These are phyloP conservation scores for Mycena albidolilacea DNA, from an alignment of 768 basidiomycete species.

Conservation along the genomic window DNA sequence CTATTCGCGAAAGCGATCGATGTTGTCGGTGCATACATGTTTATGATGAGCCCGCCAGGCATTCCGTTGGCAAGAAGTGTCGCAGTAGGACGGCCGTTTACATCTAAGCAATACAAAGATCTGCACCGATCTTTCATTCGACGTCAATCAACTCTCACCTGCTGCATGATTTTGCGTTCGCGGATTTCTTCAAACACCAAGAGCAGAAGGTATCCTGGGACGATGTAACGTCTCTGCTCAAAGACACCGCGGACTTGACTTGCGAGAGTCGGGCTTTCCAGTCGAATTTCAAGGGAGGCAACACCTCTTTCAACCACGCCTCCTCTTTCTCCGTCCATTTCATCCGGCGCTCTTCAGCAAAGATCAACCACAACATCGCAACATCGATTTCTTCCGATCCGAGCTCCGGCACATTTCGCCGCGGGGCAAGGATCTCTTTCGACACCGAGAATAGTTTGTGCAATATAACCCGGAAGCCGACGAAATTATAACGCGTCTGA, in stretches of 20 bases:
- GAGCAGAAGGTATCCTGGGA: constrained; percentile 18
- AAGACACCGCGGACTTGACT: constrained; percentile 14
- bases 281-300: constrained; percentile 2
- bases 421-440: background rate
- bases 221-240: background rate
- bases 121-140: background rate
- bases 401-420: background rate
- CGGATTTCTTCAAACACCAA: constrained; percentile 20
- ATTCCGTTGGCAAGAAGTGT: constrained; percentile 11
- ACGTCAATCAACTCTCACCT: background rate
- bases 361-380: background rate
- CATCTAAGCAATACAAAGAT: constrained; percentile 1
- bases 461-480: constrained; percentile 15
- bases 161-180: constrained; percentile 20
- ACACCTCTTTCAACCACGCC: constrained; percentile 17
- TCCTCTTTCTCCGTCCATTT: constrained; percentile 19
- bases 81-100: constrained; percentile 23
- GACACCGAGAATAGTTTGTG: constrained; percentile 12
- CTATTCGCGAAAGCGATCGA: constrained; percentile 20
- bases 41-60: constrained; percentile 26
- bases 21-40: constrained; percentile 26
- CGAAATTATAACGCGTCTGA: constrained; percentile 23
- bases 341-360: constrained; percentile 22
- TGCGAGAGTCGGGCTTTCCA: constrained; percentile 7
- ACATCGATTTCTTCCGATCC: constrained; percentile 8